Evolutionary conservation across 306 rosid genomes (phyloP).

Genomic region (Pterocarpus santalinus): DNA sequence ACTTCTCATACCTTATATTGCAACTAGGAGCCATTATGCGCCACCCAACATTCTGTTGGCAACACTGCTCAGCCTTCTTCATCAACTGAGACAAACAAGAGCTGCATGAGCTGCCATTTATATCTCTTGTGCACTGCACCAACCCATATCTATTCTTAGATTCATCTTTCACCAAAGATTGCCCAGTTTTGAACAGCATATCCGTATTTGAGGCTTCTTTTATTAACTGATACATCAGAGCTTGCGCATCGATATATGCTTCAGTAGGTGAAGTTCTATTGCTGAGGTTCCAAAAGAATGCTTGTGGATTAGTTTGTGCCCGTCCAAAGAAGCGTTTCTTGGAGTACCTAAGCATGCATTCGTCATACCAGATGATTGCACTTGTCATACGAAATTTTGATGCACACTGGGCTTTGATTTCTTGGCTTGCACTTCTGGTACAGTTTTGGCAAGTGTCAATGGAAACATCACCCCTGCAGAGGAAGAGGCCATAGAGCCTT

Average conservation of each 20-base stretch:
- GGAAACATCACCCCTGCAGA: constrained; percentile 43
- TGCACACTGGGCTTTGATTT: constrained; percentile 15
- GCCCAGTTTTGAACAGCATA: constrained; percentile 38
- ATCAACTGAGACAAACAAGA: constrained; percentile 45
- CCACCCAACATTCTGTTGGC: constrained; percentile 48
- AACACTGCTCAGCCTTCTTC: neutral
- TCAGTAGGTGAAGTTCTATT: constrained; percentile 11
- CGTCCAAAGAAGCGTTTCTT: neutral
- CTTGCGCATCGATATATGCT: constrained; percentile 14
- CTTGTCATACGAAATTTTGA: neutral
- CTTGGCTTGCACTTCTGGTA: constrained; percentile 25
- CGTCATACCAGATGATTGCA: constrained; percentile 41
- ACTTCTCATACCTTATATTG: constrained; percentile 54
- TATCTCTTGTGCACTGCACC: constrained; percentile 59
- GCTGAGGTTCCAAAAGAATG: neutral
- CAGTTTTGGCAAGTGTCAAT: constrained; percentile 29
- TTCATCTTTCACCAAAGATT: neutral
- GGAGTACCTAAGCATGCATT: constrained; percentile 46
- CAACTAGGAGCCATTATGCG: constrained; percentile 51
- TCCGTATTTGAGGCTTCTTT: constrained; percentile 32
- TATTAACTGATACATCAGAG: constrained; percentile 39
- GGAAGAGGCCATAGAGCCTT: constrained; percentile 37
- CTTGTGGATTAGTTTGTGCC: neutral
- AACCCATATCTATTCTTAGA: constrained; percentile 39
- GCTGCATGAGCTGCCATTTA: constrained; percentile 31